phyloP scores from a whole-genome alignment of 2,329 filamentous ascomycete genomes.

The Xylariaceae sp. region DNA sequence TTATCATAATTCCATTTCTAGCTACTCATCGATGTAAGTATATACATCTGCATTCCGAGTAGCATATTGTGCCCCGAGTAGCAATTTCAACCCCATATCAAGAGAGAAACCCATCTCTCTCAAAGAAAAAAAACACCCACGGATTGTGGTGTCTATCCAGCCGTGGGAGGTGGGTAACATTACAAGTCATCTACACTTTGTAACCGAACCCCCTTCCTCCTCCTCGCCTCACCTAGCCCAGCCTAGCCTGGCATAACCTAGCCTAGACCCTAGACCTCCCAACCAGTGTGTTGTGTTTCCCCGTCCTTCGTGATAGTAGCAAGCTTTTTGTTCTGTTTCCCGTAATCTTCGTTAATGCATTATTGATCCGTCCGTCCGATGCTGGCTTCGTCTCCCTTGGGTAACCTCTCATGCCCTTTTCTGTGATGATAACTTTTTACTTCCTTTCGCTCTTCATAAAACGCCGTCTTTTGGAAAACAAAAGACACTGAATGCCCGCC shows the following conservation, averaged over 20 bases:
- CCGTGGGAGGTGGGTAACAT: background rate
- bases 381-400: background rate
- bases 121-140: no score
- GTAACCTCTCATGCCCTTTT: background rate
- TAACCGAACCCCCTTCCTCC: background rate
- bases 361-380: background rate
- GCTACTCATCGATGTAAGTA: no score
- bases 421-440: background rate
- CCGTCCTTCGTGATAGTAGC: background rate
- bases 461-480: constrained; percentile 1
- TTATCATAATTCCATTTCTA: no score
- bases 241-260: no score
- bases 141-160: background rate
- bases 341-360: background rate
- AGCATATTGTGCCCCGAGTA: no score
- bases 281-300: background rate
- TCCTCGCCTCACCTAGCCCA: background rate
- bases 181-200: background rate
- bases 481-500: background rate
- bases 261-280: background rate
- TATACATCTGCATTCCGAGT: no score
- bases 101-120: no score
- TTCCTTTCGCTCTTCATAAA: background rate
- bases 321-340: background rate
- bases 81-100: no score